phyloP scores from a whole-genome alignment of 2,329 filamentous ascomycete genomes.

The Penicillium olsonii region DNA sequence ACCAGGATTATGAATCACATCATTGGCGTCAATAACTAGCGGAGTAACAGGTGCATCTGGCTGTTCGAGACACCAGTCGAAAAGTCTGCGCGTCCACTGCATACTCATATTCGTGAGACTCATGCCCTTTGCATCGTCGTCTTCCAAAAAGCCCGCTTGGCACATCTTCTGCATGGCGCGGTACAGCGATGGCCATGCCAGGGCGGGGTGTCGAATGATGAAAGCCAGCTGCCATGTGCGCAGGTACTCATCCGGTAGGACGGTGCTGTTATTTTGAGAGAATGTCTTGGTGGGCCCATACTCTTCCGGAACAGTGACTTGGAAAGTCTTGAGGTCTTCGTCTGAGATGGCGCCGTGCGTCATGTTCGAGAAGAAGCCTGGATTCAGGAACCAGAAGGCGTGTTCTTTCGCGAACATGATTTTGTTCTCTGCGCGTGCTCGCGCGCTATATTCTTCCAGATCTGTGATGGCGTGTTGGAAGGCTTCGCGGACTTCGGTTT shows the following conservation, averaged over 20 bases:
- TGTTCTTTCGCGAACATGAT: conserved; percentile 41
- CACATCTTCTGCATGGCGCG: conserved; percentile 28
- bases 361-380: conserved; percentile 17
- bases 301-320: conserved; percentile 7
- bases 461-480: conserved; percentile 29
- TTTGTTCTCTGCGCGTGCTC: conserved; percentile 27
- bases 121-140: conserved; percentile 8
- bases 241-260: conserved; percentile 38
- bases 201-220: conserved; percentile 41
- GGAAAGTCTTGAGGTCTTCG: conserved; percentile 13
- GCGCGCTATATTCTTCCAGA: conserved; percentile 22
- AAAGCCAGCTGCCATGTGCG: conserved; percentile 34
- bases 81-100: conserved; percentile 33
- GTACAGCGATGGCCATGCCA: conserved; percentile 40
- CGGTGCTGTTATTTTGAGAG: conserved; percentile 33
- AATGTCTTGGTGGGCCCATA: conserved; percentile 20
- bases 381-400: conserved; percentile 27
- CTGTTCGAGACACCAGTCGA: conserved; percentile 34
- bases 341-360: neutral
- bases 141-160: conserved; percentile 8
- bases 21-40: conserved; percentile 40
- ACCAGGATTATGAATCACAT: conserved; percentile 34
- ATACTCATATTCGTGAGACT: conserved; percentile 27
- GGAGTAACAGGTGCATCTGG: conserved; percentile 17
- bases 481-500: conserved; percentile 16